phyloP scores from a whole-genome alignment of 257 asterid species.

The Linaria vulgaris region DNA sequence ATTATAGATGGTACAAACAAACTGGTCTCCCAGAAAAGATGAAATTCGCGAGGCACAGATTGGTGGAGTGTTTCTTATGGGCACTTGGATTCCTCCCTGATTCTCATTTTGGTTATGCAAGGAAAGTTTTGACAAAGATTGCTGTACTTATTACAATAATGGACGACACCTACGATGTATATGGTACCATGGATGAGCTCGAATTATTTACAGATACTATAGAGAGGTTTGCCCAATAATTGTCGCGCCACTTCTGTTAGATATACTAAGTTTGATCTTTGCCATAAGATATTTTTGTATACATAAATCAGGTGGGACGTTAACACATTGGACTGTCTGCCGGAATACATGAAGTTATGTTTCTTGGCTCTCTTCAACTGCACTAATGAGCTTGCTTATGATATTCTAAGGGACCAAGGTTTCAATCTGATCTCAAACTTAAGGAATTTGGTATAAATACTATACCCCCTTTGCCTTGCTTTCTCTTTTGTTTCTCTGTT shows the following conservation, averaged over 20 bases:
- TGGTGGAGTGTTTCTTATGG: conserved; percentile 42
- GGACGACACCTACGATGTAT: conserved; percentile 34
- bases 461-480: no score
- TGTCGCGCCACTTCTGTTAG: no score
- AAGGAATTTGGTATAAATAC: conserved; percentile 1
- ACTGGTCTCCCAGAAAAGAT: conserved; percentile 26
- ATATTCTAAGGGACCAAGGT: conserved; percentile 32
- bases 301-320: conserved; percentile 34
- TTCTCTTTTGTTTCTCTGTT: background rate
- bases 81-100: conserved; percentile 29
- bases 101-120: conserved; percentile 17
- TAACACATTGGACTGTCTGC: conserved; percentile 29
- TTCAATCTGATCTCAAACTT: conserved; percentile 23
- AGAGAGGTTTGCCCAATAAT: conserved; percentile 38
- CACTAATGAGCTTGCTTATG: conserved; percentile 31
- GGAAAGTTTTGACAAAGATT: conserved; percentile 19
- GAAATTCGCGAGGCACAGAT: conserved; percentile 35
- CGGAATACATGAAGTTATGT: conserved; percentile 38
- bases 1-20: conserved; percentile 30
- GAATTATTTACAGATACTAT: conserved; percentile 31
- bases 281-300: background rate
- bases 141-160: conserved; percentile 16
- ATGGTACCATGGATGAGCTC: conserved; percentile 36
- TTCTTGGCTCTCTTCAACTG: conserved; percentile 39
- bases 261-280: background rate